Evolutionary conservation across 2,329 filamentous ascomycete genomes (phyloP).

Genomic region (Colletotrichum nymphaeae): DNA sequence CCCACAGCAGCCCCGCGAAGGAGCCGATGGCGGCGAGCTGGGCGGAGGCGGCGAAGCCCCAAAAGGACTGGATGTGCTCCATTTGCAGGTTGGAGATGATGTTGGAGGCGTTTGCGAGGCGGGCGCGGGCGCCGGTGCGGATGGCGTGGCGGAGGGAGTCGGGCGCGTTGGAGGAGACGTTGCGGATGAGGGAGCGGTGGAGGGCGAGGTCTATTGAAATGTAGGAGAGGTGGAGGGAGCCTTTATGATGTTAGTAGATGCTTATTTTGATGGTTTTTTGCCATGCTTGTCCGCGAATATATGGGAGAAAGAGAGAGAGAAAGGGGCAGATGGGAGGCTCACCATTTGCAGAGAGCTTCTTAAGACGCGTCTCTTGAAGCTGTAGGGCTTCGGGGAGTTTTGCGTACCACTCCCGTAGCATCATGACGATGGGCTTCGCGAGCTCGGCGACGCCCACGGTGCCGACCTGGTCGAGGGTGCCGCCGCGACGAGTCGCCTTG

Average conservation of each 20-base stretch:
- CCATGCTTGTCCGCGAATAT: too few species aligned
- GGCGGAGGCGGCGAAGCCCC: constrained; percentile 57
- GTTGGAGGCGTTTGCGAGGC: constrained; percentile 52
- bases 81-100: constrained; percentile 55
- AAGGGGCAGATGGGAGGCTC: too few species aligned
- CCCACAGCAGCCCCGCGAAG: constrained; percentile 54
- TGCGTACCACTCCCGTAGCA: constrained; percentile 56
- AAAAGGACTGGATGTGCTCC: constrained; percentile 58
- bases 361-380: constrained; percentile 53
- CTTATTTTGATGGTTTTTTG: too few species aligned
- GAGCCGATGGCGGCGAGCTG: constrained; percentile 56
- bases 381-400: constrained; percentile 57
- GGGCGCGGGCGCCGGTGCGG: constrained; percentile 51
- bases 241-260: constrained; percentile 40
- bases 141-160: constrained; percentile 45
- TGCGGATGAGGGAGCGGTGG: constrained; percentile 60
- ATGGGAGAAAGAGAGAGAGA: too few species aligned
- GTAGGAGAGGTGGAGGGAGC: constrained; percentile 62
- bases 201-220: constrained; percentile 63
- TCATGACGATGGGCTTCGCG: constrained; percentile 47
- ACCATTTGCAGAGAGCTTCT: constrained; percentile 52
- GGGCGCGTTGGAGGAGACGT: constrained; percentile 48
- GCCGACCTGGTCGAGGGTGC: constrained; percentile 46
- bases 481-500: constrained; percentile 43
- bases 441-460: constrained; percentile 47